Evolutionary conservation across 1,139 yeast genomes (phyloP).

Genomic region (Suhomyces anneliseae): DNA sequence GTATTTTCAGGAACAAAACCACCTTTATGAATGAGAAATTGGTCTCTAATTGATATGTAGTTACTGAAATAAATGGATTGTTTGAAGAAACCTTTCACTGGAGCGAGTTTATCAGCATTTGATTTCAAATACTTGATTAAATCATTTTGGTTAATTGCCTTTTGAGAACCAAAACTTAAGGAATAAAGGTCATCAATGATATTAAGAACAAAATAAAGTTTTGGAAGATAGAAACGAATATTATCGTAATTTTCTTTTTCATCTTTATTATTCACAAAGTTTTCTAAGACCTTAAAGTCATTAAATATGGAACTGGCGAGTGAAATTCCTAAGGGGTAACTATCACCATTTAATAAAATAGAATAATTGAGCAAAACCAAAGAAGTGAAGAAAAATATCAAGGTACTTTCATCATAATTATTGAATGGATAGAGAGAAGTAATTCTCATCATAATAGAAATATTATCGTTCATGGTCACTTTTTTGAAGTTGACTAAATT

Average conservation of each 20-base stretch:
- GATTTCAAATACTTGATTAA: constrained; percentile 19
- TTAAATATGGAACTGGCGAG: constrained; percentile 56
- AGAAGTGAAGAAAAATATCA: constrained; percentile 44
- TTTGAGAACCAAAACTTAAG: constrained; percentile 59
- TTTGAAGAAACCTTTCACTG: constrained; percentile 5
- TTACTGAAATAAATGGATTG: constrained; percentile 15
- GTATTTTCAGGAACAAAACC: background rate
- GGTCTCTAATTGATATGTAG: constrained; percentile 21
- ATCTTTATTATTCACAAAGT: constrained; percentile 24
- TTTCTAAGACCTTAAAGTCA: constrained; percentile 55
- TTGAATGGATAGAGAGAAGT: constrained; percentile 46
- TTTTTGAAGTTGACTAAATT: constrained; percentile 43
- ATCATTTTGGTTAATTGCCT: constrained; percentile 21
- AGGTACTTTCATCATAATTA: constrained; percentile 28
- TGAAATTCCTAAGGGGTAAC: constrained; percentile 55
- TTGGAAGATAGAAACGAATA: constrained; percentile 44
- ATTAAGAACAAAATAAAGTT: constrained; percentile 48
- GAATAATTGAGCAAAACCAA: constrained; percentile 56
- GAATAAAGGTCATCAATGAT: constrained; percentile 58
- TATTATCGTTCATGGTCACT: constrained; percentile 29
- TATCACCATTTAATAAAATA: constrained; percentile 57
- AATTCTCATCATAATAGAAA: constrained; percentile 41
- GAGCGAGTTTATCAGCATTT: constrained; percentile 16
- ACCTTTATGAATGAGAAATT: constrained; percentile 12
- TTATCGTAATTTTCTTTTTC: constrained; percentile 30